Evolutionary conservation across 2,329 filamentous ascomycete genomes (phyloP).

Genomic region (Coniella vitis): DNA sequence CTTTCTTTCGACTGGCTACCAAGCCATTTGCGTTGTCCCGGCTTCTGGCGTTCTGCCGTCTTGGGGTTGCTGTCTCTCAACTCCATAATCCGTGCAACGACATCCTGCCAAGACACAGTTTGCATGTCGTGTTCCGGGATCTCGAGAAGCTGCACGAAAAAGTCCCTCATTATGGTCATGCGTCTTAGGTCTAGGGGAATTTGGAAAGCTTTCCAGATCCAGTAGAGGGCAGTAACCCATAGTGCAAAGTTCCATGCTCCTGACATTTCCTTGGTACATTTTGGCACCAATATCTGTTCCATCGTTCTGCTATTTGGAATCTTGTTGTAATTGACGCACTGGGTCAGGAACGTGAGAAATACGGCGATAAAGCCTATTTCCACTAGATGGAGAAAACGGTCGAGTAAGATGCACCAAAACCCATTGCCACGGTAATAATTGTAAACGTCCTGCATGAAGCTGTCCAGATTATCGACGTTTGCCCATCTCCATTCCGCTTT

Average conservation of each 20-base stretch:
- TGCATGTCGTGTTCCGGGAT: constrained; percentile 83
- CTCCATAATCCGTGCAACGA: constrained; percentile 78
- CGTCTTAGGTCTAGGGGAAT: constrained; percentile 67
- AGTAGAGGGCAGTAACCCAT: constrained; percentile 81
- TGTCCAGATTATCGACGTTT: constrained; percentile 83
- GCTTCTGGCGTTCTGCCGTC: constrained; percentile 55
- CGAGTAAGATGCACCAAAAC: constrained; percentile 75
- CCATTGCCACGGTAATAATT: constrained; percentile 79
- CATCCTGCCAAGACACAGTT: constrained; percentile 87
- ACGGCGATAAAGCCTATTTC: constrained; percentile 77
- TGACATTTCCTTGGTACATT: constrained; percentile 72
- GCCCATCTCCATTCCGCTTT: constrained; percentile 90
- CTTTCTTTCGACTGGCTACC: constrained; percentile 87
- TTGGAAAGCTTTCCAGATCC: constrained; percentile 72
- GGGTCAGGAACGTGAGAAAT: constrained; percentile 75
- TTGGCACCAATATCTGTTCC: constrained; percentile 52
- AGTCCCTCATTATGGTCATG: constrained; percentile 72
- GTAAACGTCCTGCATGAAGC: constrained; percentile 79
- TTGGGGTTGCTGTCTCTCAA: constrained; percentile 81
- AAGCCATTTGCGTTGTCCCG: constrained; percentile 49
- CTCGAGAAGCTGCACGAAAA: constrained; percentile 74
- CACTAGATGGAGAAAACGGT: constrained; percentile 63
- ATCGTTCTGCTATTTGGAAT: constrained; percentile 58
- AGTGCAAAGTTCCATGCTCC: constrained; percentile 69
- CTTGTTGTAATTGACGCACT: constrained; percentile 76